These are phyloP conservation scores for Circinella minor DNA, from an alignment of 371 early-diverging fungal genomes.

Conservation along the genomic window DNA sequence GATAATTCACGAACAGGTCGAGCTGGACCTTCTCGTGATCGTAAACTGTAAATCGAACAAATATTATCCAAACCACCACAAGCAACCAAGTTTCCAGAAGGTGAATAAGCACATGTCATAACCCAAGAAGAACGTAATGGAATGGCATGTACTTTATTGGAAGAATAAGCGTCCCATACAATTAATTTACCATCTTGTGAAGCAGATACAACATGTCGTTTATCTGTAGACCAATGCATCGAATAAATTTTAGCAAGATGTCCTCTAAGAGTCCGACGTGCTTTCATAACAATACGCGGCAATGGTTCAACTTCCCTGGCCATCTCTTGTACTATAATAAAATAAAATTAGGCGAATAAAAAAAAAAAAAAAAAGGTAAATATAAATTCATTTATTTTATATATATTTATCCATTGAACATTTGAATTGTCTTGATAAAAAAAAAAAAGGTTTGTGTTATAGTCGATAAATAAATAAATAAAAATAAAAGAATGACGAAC, in stretches of 20 bases:
- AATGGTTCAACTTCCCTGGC: slow-evolving; percentile 77
- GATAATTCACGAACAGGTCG: slow-evolving; percentile 92
- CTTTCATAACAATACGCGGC: slow-evolving; percentile 93
- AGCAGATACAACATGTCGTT: slow-evolving; percentile 92
- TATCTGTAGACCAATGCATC: slow-evolving; percentile 97
- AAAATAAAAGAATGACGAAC: slow-evolving; percentile 39
- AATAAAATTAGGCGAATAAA: background rate
- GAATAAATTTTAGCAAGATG: slow-evolving; percentile 98
- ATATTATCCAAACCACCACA: slow-evolving; percentile 98
- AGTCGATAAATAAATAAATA: too few species aligned
- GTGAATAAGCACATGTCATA: slow-evolving; percentile 98
- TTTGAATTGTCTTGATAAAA: too few species aligned
- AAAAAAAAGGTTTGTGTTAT: too few species aligned
- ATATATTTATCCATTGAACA: background rate
- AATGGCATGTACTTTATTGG: slow-evolving; percentile 97
- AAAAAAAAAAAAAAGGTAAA: slow-evolving; percentile 11
- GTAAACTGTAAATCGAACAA: slow-evolving; percentile 95
- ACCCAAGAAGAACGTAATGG: slow-evolving; percentile 98
- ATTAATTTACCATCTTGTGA: slow-evolving; percentile 98
- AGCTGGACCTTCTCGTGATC: slow-evolving; percentile 91
- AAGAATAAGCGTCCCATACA: slow-evolving; percentile 96
- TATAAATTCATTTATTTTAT: slow-evolving; percentile 31
- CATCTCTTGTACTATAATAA: slow-evolving; percentile 44
- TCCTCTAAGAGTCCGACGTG: slow-evolving; percentile 94
- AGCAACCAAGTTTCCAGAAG: slow-evolving; percentile 94